Evolutionary conservation across 805 yeast species (phyloP), one percentile per base, ranked within the genome.

Genomic region (Saccharomyces cerevisiae): DNA sequence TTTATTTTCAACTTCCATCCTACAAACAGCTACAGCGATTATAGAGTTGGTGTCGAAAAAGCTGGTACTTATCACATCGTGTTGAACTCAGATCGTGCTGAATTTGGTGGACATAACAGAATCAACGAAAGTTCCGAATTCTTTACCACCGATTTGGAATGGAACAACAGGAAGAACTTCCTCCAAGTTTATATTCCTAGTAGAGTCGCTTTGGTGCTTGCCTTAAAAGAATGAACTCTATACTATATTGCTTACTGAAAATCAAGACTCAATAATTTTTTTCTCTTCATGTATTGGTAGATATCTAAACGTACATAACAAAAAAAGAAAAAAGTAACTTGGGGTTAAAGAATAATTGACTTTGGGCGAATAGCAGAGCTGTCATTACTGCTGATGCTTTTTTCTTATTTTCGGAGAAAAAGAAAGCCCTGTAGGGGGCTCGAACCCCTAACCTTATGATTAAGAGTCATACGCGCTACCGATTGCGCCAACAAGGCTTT

Each of bases 1-100:
- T 94, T 92, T 64, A 76, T 91, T 30, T 90, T 91, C 77, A 92
- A 94, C 71, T 89, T 94, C 78, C 89, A 92, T 70, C 96, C 96
- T 31, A 79, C 86, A 0, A 74, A 88, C 53, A 87, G 96, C 1
- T 92, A 76, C 70, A 76, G 88, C 1, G 96, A 89, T 71, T 92
- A 91, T 73, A 81, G 96, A 66, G 77, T 92, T 49, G 98, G 99
- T n/a, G 88, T 89, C 22, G 90, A 92, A 28, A 73, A 63, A 11
- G 76, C 92, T 0, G 99, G 98, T 6, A 75, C 74, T 50, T 92
- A 92, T 69, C 78, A 76, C 59, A 76, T 91, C 51, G 83, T 88
- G 29, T 74, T 94, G 63, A 86, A 87, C 65, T 76, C 91, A 2
- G 99, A 92, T 65, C 77, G 77, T 51, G 70, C 67, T 14, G 76